A percentile compares a stretch with the other conserved stretches of the same genome.
Evolutionary conservation across 2,329 filamentous ascomycete species (phyloP).

Genomic region (Aschersonia sp.): DNA sequence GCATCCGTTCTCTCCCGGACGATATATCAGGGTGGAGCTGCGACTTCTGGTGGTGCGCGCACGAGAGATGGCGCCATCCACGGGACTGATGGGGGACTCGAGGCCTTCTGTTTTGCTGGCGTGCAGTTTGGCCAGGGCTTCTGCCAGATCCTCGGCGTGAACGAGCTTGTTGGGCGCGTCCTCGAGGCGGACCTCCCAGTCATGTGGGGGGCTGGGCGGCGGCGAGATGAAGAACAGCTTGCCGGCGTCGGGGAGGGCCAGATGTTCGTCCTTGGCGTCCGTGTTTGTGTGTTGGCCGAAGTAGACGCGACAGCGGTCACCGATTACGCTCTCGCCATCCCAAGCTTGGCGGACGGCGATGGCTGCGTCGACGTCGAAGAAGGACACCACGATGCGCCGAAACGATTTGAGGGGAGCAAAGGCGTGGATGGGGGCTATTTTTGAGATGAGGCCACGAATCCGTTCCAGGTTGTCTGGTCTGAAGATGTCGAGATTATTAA

Average conservation of each 20-base stretch:
- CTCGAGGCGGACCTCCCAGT: conserved; percentile 54
- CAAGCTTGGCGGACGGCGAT: conserved; percentile 57
- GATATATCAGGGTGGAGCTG: conserved; percentile 53
- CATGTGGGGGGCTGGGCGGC: conserved; percentile 52
- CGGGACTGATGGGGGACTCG: conserved; percentile 16
- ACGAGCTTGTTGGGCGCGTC: conserved; percentile 57
- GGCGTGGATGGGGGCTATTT: conserved; percentile 58
- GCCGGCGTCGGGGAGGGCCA: conserved; percentile 53
- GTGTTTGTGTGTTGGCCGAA: conserved; percentile 50
- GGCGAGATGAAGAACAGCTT: conserved; percentile 64
- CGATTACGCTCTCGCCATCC: conserved; percentile 61
- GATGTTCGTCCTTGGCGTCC: conserved; percentile 38
- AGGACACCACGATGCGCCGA: conserved; percentile 67
- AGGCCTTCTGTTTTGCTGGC: conserved; percentile 19
- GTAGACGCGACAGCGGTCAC: conserved; percentile 54
- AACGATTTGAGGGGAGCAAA: conserved; percentile 75
- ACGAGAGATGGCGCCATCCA: conserved; percentile 12
- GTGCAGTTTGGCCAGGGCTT: conserved; percentile 48
- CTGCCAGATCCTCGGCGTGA: conserved; percentile 54
- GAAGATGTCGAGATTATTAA: conserved; percentile 61
- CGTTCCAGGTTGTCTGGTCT: conserved; percentile 57
- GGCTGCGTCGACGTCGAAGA: conserved; percentile 55
- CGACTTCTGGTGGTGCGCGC: conserved; percentile 32
- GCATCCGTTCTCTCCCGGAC: conserved; percentile 39
- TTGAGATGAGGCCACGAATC: conserved; percentile 56